Conservation (phyloP, 768 basidiomycete species). For the Tylopilus cervinicoccineus region DNA sequence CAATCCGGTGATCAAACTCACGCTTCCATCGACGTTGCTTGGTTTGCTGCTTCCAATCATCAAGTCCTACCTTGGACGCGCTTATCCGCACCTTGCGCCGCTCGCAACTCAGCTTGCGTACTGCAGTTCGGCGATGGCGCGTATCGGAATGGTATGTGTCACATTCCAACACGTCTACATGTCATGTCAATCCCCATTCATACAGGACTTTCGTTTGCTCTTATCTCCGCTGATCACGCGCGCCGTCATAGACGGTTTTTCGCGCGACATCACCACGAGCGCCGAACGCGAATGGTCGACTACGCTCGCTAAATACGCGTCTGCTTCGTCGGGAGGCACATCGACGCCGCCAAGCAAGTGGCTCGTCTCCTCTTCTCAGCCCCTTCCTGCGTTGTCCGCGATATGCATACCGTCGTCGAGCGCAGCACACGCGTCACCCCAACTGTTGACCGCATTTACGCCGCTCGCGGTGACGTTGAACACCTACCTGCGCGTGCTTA, state of each 20-base stretch:
- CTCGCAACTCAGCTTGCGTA: constrained; percentile 94
- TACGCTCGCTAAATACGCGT: constrained; percentile 22
- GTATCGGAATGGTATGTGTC: constrained; percentile 69
- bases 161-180: background rate
- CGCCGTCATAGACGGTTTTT: constrained; percentile 58
- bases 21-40: constrained; percentile 30
- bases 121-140: constrained; percentile 85
- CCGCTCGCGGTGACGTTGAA: constrained; percentile 75
- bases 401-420: constrained; percentile 20
- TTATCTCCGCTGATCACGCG: constrained; percentile 62
- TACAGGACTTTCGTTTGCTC: constrained; percentile 61
- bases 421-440: constrained; percentile 64
- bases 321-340: constrained; percentile 8
- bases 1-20: constrained; percentile 26
- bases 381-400: constrained; percentile 25
- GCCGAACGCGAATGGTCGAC: constrained; percentile 35
- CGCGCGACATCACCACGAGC: constrained; percentile 36
- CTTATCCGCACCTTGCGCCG: constrained; percentile 63
- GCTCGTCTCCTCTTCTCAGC: constrained; percentile 41
- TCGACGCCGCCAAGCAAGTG: constrained; percentile 43
- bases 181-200: background rate
- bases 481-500: constrained; percentile 66
- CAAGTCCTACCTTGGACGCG: constrained; percentile 53
- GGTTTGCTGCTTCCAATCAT: constrained; percentile 66
- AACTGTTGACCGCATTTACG: constrained; percentile 66